Conservation (phyloP, 2,329 filamentous ascomycete genomes). For the Nigrospora oryzae region DNA sequence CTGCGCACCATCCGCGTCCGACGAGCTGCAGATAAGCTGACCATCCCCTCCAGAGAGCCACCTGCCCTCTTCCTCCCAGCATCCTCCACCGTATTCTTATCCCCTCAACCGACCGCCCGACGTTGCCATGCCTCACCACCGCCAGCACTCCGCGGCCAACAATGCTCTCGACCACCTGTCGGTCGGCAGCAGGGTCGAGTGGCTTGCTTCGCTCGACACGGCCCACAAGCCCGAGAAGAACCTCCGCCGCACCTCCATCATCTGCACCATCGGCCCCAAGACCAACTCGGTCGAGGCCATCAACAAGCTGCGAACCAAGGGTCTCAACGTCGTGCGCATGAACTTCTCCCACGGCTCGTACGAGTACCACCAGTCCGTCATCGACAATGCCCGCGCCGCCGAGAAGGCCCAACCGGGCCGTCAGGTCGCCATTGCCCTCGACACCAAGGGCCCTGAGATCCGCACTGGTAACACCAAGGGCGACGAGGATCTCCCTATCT, state of each 20-base stretch:
- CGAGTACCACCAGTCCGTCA: constrained; percentile 97
- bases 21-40: too few species aligned
- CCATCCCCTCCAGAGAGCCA: too few species aligned
- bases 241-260: constrained; percentile 95
- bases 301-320: constrained; percentile 82
- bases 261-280: constrained; percentile 98
- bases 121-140: constrained; percentile 6
- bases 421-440: constrained; percentile 89
- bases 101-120: neutral
- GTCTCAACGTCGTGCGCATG: constrained; percentile 98
- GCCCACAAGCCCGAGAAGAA: constrained; percentile 79
- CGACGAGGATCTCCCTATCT: constrained; percentile 83
- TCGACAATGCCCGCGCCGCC: constrained; percentile 87
- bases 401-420: constrained; percentile 71
- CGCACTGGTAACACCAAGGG: constrained; percentile 63
- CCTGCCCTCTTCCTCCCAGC: too few species aligned
- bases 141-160: constrained; percentile 31
- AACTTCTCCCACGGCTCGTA: constrained; percentile 96
- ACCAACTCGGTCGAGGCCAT: constrained; percentile 97
- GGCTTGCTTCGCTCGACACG: constrained; percentile 71
- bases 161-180: constrained; percentile 81
- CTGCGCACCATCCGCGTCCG: too few species aligned
- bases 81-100: too few species aligned
- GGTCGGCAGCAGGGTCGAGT: constrained; percentile 61
- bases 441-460: constrained; percentile 58